phyloP scores from a whole-genome alignment of 2,329 filamentous ascomycete genomes.

The Penicillium sp. region DNA sequence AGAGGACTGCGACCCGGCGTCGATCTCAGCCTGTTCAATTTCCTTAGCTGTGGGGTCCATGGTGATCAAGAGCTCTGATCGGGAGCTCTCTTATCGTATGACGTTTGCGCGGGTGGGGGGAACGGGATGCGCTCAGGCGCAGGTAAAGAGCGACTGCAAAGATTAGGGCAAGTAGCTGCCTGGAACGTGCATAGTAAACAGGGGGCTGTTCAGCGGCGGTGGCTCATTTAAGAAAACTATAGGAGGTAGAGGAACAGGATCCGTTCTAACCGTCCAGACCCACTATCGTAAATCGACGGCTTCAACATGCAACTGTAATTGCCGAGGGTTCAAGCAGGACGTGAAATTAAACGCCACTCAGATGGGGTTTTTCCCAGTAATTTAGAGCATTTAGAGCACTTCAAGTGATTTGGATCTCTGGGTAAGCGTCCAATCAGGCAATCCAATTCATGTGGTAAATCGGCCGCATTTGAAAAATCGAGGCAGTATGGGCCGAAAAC shows the following conservation, averaged over 20 bases:
- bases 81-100: background rate
- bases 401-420: background rate
- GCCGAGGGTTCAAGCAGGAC: conserved; percentile 4
- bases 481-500: background rate
- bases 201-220: background rate
- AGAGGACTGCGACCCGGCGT: conserved; percentile 4
- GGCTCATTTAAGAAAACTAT: conserved; percentile 3
- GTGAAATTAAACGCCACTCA: background rate
- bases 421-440: background rate
- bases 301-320: conserved; percentile 8
- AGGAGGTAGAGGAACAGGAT: conserved; percentile 8
- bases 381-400: too few species aligned
- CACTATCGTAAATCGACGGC: conserved; percentile 14
- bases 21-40: conserved; percentile 11
- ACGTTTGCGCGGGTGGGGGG: background rate
- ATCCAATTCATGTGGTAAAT: background rate
- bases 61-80: background rate
- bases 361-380: background rate
- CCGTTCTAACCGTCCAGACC: conserved; percentile 23
- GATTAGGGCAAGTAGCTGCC: background rate
- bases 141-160: background rate
- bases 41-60: conserved; percentile 12
- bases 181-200: background rate
- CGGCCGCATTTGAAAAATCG: background rate
- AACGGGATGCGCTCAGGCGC: background rate